phyloP scores from a whole-genome alignment of 768 basidiomycete species.

The Boletus rubroflammeus region DNA sequence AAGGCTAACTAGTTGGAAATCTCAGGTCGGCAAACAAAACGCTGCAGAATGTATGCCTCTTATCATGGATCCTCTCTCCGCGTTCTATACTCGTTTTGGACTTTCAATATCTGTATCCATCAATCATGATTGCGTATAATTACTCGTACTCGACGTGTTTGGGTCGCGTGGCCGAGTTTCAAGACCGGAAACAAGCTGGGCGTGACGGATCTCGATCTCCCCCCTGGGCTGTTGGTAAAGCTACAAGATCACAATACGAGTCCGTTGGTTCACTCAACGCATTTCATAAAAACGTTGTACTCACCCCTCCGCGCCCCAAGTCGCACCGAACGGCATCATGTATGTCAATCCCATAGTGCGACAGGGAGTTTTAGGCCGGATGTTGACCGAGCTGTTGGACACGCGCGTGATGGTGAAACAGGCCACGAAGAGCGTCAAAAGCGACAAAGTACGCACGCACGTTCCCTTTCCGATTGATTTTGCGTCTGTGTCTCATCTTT shows the following conservation, averaged over 20 bases:
- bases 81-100: conserved; percentile 95
- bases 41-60: conserved; percentile 95
- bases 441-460: conserved; percentile 60
- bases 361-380: conserved; percentile 81
- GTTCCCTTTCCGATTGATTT: not conserved
- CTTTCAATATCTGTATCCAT: conserved; percentile 95
- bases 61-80: conserved; percentile 91
- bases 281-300: not conserved
- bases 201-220: conserved; percentile 66
- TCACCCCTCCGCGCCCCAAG: conserved; percentile 36
- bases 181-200: conserved; percentile 87
- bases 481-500: not conserved
- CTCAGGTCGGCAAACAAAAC: conserved; percentile 90
- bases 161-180: conserved; percentile 82
- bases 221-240: conserved; percentile 62
- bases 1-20: not conserved
- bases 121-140: conserved; percentile 98
- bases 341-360: conserved; percentile 86
- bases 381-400: conserved; percentile 89
- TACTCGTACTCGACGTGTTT: conserved; percentile 97
- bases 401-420: conserved; percentile 98
- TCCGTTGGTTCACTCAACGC: conserved; percentile 29
- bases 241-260: conserved; percentile 77
- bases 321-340: conserved; percentile 93
- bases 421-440: conserved; percentile 79